A percentile compares a stretch with the other conserved stretches of the same genome.
These are phyloP conservation scores for Diaporthe sp. DNA, from an alignment of 2,329 filamentous ascomycete genomes.

Conservation along the genomic window DNA sequence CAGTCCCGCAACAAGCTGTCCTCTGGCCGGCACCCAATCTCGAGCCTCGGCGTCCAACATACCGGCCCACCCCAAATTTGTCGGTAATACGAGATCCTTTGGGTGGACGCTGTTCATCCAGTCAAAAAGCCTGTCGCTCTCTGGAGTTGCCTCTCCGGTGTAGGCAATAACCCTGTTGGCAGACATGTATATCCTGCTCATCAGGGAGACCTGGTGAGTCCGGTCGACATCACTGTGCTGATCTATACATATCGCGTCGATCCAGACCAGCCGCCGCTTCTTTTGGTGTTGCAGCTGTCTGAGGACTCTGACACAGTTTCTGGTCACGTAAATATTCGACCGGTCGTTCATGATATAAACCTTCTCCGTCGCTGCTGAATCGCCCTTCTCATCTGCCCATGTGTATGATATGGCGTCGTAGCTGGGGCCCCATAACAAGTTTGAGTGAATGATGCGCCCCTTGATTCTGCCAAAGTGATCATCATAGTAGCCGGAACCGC, in stretches of 20 bases:
- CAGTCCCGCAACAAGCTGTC: background rate
- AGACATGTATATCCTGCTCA: background rate
- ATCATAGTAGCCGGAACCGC: background rate
- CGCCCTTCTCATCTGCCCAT: background rate
- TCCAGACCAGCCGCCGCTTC: conserved; percentile 7
- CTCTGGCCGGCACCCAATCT: background rate
- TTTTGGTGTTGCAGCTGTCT: background rate
- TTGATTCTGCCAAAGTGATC: background rate
- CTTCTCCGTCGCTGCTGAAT: background rate
- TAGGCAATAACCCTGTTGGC: background rate
- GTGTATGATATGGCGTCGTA: conserved; percentile 5
- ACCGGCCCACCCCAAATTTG: background rate
- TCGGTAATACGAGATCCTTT: background rate
- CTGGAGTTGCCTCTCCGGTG: background rate
- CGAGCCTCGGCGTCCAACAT: background rate
- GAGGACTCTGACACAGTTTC: background rate
- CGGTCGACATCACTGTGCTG: background rate
- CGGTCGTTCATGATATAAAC: background rate
- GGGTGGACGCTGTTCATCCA: background rate
- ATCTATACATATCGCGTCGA: conserved; percentile 1
- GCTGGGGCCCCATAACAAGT: background rate
- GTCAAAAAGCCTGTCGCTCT: background rate
- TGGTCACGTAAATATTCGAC: background rate
- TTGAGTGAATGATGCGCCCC: background rate
- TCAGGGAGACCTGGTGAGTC: background rate